A percentile compares a stretch with the other conserved stretches of the same genome.
phyloP scores from a whole-genome alignment of 2,329 filamentous ascomycete species.

The Epicoccum nigrum region DNA sequence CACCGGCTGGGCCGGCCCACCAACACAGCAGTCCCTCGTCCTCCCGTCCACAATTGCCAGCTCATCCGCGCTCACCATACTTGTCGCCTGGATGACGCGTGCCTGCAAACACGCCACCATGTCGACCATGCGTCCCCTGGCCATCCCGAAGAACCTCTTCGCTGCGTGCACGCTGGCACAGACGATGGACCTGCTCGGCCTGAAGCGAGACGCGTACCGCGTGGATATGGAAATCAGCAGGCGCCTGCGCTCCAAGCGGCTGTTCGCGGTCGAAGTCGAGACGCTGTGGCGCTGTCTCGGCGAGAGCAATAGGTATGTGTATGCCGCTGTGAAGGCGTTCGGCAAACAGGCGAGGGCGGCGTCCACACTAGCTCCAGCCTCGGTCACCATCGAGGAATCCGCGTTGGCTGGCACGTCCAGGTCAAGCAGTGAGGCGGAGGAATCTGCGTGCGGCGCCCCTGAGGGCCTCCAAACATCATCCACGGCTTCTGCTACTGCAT shows the following conservation, averaged over 20 bases:
- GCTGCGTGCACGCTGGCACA: conserved; percentile 30
- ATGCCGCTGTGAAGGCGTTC: conserved; percentile 25
- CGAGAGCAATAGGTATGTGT: conserved; percentile 25
- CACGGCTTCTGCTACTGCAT: too few relatives aligned
- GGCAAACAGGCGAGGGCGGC: conserved; percentile 1
- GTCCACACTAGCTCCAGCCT: too few relatives aligned
- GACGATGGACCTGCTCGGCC: conserved; percentile 23
- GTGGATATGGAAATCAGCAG: conserved; percentile 23
- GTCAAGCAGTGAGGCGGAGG: too few relatives aligned
- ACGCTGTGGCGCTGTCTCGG: conserved; percentile 31
- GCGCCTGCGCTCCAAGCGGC: too few relatives aligned
- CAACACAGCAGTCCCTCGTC: conserved; percentile 16
- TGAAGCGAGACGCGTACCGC: conserved; percentile 27
- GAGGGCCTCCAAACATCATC: too few relatives aligned
- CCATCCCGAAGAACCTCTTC: conserved; percentile 24
- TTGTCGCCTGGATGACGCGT: conserved; percentile 33
- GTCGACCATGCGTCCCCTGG: conserved; percentile 20
- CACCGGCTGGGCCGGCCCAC: conserved; percentile 6
- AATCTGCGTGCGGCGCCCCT: too few relatives aligned
- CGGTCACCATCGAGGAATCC: too few relatives aligned
- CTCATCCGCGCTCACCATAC: conserved; percentile 19
- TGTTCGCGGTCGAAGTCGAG: conserved; percentile 24
- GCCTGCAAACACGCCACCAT: conserved; percentile 23
- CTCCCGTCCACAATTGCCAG: conserved; percentile 20
- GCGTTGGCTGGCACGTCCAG: too few relatives aligned